Conservation (phyloP, 2,329 filamentous ascomycete genomes). For the Epicoccum sorghinum region DNA sequence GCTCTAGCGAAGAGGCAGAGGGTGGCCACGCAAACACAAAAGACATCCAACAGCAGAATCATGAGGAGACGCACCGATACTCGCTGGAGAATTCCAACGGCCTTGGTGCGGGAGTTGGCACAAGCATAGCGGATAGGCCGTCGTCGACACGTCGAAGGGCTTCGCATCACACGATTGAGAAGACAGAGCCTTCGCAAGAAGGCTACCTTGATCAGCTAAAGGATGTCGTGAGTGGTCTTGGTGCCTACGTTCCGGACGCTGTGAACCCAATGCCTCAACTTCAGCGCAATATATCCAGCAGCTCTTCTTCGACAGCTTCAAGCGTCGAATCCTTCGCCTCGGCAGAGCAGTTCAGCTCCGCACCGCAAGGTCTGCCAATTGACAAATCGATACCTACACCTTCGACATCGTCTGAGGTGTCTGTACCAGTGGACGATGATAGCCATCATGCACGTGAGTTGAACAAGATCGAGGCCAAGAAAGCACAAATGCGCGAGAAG, state of each 20-base stretch:
- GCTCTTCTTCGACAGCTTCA: slow-evolving; percentile 33
- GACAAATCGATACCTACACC: slow-evolving; percentile 34
- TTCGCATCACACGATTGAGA: slow-evolving; percentile 25
- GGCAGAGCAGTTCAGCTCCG: slow-evolving; percentile 50
- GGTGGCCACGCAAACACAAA: slow-evolving; percentile 22
- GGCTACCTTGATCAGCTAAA: slow-evolving; percentile 23
- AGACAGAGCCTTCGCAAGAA: slow-evolving; percentile 11
- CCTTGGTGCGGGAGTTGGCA: slow-evolving; percentile 45
- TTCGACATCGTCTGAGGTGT: slow-evolving; percentile 34
- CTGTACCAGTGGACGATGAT: slow-evolving; percentile 24
- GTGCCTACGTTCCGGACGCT: slow-evolving; percentile 27
- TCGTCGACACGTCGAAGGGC: slow-evolving; percentile 25
- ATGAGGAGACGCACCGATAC: slow-evolving; percentile 27
- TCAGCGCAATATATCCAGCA: slow-evolving; percentile 34
- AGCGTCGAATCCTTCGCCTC: slow-evolving; percentile 50
- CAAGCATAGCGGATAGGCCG: slow-evolving; percentile 44
- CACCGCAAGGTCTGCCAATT: slow-evolving; percentile 37
- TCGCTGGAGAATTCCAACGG: slow-evolving; percentile 43
- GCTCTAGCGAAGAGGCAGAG: slow-evolving; percentile 32
- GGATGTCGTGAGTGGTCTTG: slow-evolving; percentile 15
- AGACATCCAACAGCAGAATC: slow-evolving; percentile 24
- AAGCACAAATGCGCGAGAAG: slow-evolving; percentile 65
- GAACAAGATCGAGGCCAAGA: slow-evolving; percentile 65
- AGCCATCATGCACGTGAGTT: slow-evolving; percentile 59
- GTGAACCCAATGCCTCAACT: slow-evolving; percentile 26